Evolutionary conservation across 257 asterid species (phyloP).

Genomic region (Voacanga thouarsii): DNA sequence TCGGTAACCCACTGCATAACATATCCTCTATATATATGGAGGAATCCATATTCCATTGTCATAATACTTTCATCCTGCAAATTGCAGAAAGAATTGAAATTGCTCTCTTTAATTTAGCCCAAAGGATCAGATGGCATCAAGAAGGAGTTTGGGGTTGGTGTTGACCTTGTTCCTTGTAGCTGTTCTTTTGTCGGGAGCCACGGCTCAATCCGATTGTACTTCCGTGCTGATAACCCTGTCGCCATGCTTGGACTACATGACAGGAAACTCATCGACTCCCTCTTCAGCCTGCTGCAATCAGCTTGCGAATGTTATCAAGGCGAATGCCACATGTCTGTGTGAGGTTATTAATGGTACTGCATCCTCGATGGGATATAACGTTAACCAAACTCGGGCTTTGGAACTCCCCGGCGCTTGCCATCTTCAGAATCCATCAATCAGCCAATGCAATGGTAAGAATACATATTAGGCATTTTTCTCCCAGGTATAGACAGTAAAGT

Average conservation of each 20-base stretch:
- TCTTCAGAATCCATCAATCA: slow-evolving; percentile 49
- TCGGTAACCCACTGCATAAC: too few relatives aligned
- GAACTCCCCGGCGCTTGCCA: slow-evolving; percentile 47
- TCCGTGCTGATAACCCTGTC: slow-evolving; percentile 39
- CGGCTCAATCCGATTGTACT: slow-evolving; percentile 45
- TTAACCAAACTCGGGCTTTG: slow-evolving; percentile 51
- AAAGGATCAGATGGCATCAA: slow-evolving; percentile 2
- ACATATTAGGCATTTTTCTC: too few relatives aligned
- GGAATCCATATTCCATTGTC: background rate
- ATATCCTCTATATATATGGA: background rate
- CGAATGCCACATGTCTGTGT: slow-evolving; percentile 53
- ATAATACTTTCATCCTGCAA: background rate
- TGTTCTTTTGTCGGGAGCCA: slow-evolving; percentile 1
- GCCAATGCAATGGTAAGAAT: slow-evolving; percentile 41
- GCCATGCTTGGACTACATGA: slow-evolving; percentile 51
- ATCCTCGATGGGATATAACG: slow-evolving; percentile 27
- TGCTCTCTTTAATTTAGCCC: background rate
- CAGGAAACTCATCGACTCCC: slow-evolving; percentile 49
- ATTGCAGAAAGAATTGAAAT: background rate
- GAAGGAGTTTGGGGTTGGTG: background rate
- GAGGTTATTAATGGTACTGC: slow-evolving; percentile 16
- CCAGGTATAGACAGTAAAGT: too few relatives aligned
- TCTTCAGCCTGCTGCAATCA: slow-evolving; percentile 52
- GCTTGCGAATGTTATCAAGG: slow-evolving; percentile 35
- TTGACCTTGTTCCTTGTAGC: background rate